phyloP scores from a whole-genome alignment of 2,329 filamentous ascomycete genomes.

The Microdochium paspali region DNA sequence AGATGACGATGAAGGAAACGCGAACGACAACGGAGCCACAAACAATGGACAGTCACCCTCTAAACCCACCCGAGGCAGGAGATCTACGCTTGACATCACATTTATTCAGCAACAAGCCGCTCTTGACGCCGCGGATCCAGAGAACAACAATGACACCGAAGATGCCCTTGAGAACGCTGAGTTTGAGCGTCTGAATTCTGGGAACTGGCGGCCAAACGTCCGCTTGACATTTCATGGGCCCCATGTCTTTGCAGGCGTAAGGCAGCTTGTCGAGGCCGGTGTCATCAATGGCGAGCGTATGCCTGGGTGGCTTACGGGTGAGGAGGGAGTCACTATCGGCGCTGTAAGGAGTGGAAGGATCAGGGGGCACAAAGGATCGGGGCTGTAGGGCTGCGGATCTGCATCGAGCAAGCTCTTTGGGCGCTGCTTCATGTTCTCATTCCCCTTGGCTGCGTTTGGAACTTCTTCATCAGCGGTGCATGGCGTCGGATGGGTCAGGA shows the following conservation, averaged over 20 bases:
- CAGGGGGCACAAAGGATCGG: constrained; percentile 45
- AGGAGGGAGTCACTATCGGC: constrained; percentile 69
- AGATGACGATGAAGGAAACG: constrained; percentile 15
- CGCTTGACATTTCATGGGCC: constrained; percentile 62
- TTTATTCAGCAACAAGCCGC: constrained; percentile 13
- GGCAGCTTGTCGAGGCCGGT: constrained; percentile 68
- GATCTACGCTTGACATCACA: constrained; percentile 25
- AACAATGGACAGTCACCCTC: background rate
- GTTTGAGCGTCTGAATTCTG: constrained; percentile 17
- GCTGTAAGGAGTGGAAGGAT: constrained; percentile 60
- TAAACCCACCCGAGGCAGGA: constrained; percentile 7
- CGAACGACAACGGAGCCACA: constrained; percentile 7
- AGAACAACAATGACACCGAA: constrained; percentile 14
- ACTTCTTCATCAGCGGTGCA: too few species aligned
- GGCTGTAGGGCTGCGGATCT: constrained; percentile 25
- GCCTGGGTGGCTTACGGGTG: constrained; percentile 88
- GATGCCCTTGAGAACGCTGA: constrained; percentile 12
- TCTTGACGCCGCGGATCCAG: constrained; percentile 9
- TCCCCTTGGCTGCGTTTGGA: too few species aligned
- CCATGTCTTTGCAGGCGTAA: constrained; percentile 74
- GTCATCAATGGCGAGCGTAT: constrained; percentile 67
- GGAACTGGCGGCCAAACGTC: constrained; percentile 46
- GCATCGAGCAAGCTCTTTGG: background rate
- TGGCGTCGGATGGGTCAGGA: constrained; percentile 1
- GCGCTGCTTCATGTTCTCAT: background rate